Base-by-base conservation (phyloP, 371 early-diverging fungal species). In the Lichtheimia ramosa region DNA sequence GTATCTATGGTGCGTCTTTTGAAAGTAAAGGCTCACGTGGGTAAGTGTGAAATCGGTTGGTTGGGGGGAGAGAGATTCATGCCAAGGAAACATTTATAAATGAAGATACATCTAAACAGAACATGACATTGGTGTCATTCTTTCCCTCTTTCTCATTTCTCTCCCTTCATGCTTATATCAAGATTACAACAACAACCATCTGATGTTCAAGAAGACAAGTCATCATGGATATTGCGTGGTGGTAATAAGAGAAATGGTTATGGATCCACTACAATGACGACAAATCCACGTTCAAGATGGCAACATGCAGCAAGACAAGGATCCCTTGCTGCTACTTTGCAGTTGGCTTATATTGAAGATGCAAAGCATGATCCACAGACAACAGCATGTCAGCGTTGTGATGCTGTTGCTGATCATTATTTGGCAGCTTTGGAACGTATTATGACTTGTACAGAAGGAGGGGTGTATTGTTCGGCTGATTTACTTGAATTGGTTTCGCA, bases 401-500 rank as follows among this genome's bases (percentile, higher is more conserved):
- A 55, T 43, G 20, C 24, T 16, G 56, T 55, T 16, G 43, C 56
- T 25, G 20, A 25, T 10, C 41, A 43, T 16, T 55, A 55, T 16
- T 25, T 55, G 39, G 7, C 41, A 18, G 56, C 25, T 16, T 16
- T 55, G 7, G 43, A 55, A 25, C 21, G 54, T 6, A 21, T 28
- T n/a, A 18, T 40, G 10, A 20, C 53, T 2, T 14, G 2, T n/a
- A 5, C 10, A 18, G 21, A 39, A 5, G 54, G 1, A 14, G 40
- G 34, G 2, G 39, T 54, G 5, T 23, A 7, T 16, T 74, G 74
- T 49, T 56, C 63, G 28, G 40, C 43, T 21, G 66, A 68, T 48
- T 49, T 71, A 6, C 64, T 70, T 48, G 69, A 70, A 27, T 49
- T 74, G 42, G 55, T 70, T 15, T 74, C 62, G 62, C 61, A 61